Evolutionary conservation across 371 early-diverging fungal genomes (phyloP), one percentile per base, ranked within the genome.

Genomic region (Actinomortierella ambigua): DNA sequence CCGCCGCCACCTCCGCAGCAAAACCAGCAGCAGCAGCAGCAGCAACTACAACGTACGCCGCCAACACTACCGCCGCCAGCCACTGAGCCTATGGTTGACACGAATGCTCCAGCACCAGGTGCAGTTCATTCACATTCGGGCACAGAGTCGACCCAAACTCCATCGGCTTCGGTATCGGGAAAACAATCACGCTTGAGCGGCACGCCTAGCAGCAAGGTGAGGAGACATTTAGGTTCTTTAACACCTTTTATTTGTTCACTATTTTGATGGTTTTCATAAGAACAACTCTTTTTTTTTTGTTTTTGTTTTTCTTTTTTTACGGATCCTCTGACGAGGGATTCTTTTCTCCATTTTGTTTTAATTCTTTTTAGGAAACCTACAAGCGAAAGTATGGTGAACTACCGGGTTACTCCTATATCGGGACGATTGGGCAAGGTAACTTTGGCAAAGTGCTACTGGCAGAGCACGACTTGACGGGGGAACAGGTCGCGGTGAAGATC

Each of bases 381-480:
- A 42, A 66, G 39, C 71, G 66, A 34, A 71, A 71, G 57, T 71
- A 71, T 51, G 71, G 71, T n/a, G 66, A 71, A 8, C 58, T 71
- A 4, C 71, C 65, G 42, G 75, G 57, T n/a, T 84, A 59, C 41
- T 65, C 66, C 1, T 71, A 71, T 41, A 65, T 87, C 22, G 77
- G 83, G 44, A 84, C 85, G 20, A 73, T 95, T 40, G 95, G 94
- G 7, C 86, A 88, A 61, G 95, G 95, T 7, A 93, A 91, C 39
- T 93, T 91, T 78, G 91, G 92, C 49, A 91, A 92, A 68, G 95
- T 95, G 8, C 88, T 92, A 54, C 69, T 92, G 27, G 93, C 87
- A 17, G 77, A 87, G 66, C 80, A 91, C 69, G 61, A 71, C 48
- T 50, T 62, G 6, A 86, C 85, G 18, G 82, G 83, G 17, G 81